These are phyloP conservation scores for Lantana camara DNA, from an alignment of 257 asterid genomes.

Conservation along the genomic window DNA sequence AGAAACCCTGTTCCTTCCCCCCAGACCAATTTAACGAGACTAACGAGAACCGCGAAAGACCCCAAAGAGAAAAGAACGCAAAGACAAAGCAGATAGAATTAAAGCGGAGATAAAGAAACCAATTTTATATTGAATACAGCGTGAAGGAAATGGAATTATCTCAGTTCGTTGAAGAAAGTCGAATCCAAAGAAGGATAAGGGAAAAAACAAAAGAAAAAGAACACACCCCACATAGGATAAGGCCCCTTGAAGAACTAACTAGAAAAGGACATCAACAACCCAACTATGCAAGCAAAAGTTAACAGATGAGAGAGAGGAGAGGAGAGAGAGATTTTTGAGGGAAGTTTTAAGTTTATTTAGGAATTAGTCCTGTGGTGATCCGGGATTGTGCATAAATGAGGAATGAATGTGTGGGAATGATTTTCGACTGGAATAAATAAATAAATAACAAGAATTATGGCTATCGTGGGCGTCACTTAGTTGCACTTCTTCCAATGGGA, in stretches of 20 bases:
- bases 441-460: slow-evolving; percentile 23
- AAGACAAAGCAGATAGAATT: slow-evolving; percentile 9
- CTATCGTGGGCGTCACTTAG: slow-evolving; percentile 60
- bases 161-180: slow-evolving; percentile 22
- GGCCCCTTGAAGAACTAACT: slow-evolving; percentile 36
- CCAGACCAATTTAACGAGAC: slow-evolving; percentile 15
- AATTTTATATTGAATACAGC: slow-evolving; percentile 18
- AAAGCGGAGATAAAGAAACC: slow-evolving; percentile 26
- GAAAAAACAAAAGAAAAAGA: slow-evolving; percentile 23
- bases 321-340: slow-evolving; percentile 29
- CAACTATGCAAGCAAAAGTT: slow-evolving; percentile 25
- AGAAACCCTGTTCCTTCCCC: background rate
- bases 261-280: slow-evolving; percentile 43
- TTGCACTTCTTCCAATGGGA: slow-evolving; percentile 27
- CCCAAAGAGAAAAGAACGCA: slow-evolving; percentile 16
- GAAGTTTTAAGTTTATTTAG: slow-evolving; percentile 26
- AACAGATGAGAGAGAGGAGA: slow-evolving; percentile 28
- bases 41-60: slow-evolving; percentile 26
- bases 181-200: slow-evolving; percentile 45
- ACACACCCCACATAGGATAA: slow-evolving; percentile 44
- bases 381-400: slow-evolving; percentile 50
- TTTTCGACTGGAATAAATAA: slow-evolving; percentile 12
- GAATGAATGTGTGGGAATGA: slow-evolving; percentile 33
- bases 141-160: background rate
- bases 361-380: slow-evolving; percentile 79